Percentiles rank a stretch among this genome's conserved stretches.
phyloP scores from a whole-genome alignment of 805 yeast species.

The Danielia oregonensis region DNA sequence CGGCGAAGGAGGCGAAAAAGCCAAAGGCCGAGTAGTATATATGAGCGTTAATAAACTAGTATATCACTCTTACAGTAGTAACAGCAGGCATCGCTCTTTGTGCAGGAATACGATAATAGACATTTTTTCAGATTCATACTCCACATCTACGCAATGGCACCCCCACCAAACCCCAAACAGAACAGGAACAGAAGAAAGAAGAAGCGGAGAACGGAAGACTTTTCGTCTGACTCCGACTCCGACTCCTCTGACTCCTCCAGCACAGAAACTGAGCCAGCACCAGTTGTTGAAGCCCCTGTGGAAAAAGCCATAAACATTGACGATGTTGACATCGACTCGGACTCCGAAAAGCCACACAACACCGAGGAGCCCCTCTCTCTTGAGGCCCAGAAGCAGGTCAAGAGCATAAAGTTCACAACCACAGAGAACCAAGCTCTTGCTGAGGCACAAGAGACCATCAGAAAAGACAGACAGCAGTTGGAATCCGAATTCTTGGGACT shows the following conservation, averaged over 20 bases:
- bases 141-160: conserved; percentile 7
- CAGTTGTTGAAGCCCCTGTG: too few species aligned
- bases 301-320: conserved; percentile 21
- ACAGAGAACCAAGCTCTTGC: conserved; percentile 14
- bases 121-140: neutral
- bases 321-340: conserved; percentile 30
- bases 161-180: conserved; percentile 7
- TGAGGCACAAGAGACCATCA: conserved; percentile 20
- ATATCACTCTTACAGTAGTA: neutral
- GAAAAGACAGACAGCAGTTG: conserved; percentile 33
- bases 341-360: conserved; percentile 9
- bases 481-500: conserved; percentile 50
- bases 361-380: conserved; percentile 14
- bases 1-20: conserved; percentile 7
- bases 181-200: conserved; percentile 50
- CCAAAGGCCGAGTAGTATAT: conserved; percentile 1
- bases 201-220: conserved; percentile 81
- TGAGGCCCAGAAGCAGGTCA: conserved; percentile 16
- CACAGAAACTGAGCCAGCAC: neutral
- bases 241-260: conserved; percentile 28
- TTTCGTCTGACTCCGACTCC: conserved; percentile 52
- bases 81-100: neutral
- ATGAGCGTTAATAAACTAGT: neutral
- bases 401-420: conserved; percentile 23
- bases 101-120: conserved; percentile 1